These are phyloP conservation scores for Golubevia pallescens DNA, from an alignment of 1,284 basidiomycete species.

Conservation along the genomic window DNA sequence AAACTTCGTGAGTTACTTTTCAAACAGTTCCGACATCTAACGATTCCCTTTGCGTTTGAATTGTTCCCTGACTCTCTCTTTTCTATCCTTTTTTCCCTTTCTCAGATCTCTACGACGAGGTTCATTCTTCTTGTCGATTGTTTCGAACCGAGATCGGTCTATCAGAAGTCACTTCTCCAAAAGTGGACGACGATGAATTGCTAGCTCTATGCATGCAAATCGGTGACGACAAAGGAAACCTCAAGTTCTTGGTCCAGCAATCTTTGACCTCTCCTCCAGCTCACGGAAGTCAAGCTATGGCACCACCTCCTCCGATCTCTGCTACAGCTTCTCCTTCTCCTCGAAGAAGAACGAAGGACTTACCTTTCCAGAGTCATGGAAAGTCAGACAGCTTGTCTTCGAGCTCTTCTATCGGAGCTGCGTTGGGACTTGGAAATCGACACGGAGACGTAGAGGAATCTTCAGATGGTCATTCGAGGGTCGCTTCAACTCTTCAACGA, in stretches of 20 bases:
- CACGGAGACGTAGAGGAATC: conserved; percentile 9
- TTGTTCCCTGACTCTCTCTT: conserved; percentile 3
- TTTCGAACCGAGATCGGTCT: conserved; percentile 60
- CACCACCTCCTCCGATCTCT: conserved; percentile 23
- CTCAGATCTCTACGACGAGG: conserved; percentile 7
- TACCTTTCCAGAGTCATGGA: conserved; percentile 19
- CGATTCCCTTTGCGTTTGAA: conserved; percentile 31
- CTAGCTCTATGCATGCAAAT: conserved; percentile 55
- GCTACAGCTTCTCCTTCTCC: conserved; percentile 7
- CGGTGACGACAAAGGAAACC: conserved; percentile 56
- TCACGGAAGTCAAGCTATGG: conserved; percentile 27
- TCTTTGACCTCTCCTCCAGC: conserved; percentile 19
- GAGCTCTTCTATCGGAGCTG: conserved; percentile 38
- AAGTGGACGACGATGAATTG: conserved; percentile 55
- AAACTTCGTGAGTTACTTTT: conserved; percentile 33
- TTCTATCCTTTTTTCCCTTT: background rate
- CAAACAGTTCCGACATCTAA: conserved; percentile 15
- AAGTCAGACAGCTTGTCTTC: conserved; percentile 33
- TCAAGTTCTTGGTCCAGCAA: conserved; percentile 57
- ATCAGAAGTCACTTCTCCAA: conserved; percentile 35
- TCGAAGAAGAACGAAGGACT: conserved; percentile 17
- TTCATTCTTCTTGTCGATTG: conserved; percentile 13
- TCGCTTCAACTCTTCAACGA: conserved; percentile 26
- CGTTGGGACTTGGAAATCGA: conserved; percentile 13
- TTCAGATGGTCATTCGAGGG: conserved; percentile 23